Conservation (phyloP, 2,329 filamentous ascomycete genomes). For the Aspergillus sclerotialis region DNA sequence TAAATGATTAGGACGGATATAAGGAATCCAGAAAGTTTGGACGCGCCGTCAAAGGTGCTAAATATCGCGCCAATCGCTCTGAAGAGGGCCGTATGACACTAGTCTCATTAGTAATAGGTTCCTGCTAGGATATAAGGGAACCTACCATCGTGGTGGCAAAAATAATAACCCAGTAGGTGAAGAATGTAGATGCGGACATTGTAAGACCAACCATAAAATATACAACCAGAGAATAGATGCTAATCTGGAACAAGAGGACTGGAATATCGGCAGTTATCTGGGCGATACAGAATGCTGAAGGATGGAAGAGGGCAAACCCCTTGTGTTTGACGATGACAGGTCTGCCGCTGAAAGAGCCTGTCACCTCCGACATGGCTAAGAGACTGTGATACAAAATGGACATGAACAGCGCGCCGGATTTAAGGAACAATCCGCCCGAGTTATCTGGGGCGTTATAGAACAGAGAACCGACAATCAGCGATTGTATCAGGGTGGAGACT, state of each 20-base stretch:
- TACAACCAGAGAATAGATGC: constrained; percentile 50
- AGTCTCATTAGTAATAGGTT: constrained; percentile 6
- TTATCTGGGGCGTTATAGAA: constrained; percentile 58
- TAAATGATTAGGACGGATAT: constrained; percentile 34
- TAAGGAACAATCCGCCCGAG: constrained; percentile 56
- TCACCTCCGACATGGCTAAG: constrained; percentile 60
- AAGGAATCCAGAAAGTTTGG: constrained; percentile 43
- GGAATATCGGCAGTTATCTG: constrained; percentile 46
- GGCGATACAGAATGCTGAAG: constrained; percentile 38
- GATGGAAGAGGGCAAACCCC: constrained; percentile 51
- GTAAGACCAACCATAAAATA: constrained; percentile 60
- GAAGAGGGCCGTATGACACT: constrained; percentile 55
- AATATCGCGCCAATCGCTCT: constrained; percentile 51
- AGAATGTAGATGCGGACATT: constrained; percentile 48
- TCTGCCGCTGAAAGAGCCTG: constrained; percentile 54
- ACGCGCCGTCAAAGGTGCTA: constrained; percentile 51
- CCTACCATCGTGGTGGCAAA: constrained; percentile 47
- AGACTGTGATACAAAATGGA: constrained; percentile 57
- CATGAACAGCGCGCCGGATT: constrained; percentile 59
- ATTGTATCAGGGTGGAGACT: constrained; percentile 49
- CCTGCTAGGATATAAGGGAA: background rate
- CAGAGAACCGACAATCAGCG: constrained; percentile 58
- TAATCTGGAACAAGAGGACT: constrained; percentile 54
- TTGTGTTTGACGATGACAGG: constrained; percentile 55
- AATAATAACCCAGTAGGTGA: constrained; percentile 54